Conservation (phyloP, 257 asterid genomes). For the Salvia hispanica region DNA sequence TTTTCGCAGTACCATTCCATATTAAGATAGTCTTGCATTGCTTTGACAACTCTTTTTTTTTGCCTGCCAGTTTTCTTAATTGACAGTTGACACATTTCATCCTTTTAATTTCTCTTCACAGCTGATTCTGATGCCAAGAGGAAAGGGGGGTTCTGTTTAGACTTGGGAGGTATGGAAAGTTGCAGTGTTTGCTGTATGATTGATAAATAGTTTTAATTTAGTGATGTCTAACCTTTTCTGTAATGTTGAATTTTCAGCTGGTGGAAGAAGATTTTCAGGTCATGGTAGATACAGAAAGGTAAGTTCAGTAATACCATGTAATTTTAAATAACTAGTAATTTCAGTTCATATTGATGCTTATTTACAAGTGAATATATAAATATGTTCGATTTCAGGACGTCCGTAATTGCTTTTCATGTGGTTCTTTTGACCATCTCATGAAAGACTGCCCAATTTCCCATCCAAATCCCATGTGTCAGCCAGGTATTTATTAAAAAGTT, state of each 20-base stretch:
- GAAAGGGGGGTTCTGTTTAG: conserved; percentile 40
- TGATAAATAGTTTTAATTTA: conserved; percentile 11
- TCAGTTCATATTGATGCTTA: conserved; percentile 8
- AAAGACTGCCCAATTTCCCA: conserved; percentile 73
- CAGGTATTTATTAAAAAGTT: conserved; percentile 47
- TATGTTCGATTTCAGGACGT: conserved; percentile 47
- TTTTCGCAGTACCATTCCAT: neutral
- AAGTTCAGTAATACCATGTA: conserved; percentile 22
- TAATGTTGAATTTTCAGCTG: conserved; percentile 56
- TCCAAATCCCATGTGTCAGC: conserved; percentile 56
- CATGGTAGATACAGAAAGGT: conserved; percentile 68
- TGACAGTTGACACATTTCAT: conserved; percentile 24
- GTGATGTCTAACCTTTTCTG: conserved; percentile 4
- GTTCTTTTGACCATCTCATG: conserved; percentile 83
- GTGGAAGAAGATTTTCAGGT: conserved; percentile 45
- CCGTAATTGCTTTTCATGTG: conserved; percentile 74
- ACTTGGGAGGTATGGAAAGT: conserved; percentile 45
- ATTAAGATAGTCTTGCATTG: neutral
- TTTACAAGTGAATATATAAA: neutral
- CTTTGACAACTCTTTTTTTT: neutral
- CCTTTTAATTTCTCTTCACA: conserved; percentile 34
- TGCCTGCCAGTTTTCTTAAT: conserved; percentile 16
- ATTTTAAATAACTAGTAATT: conserved; percentile 7
- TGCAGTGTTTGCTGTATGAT: conserved; percentile 1
- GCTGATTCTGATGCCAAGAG: conserved; percentile 46